Evolutionary conservation across 768 basidiomycete species (phyloP), one percentile per base, ranked within the genome.

Genomic region (Kwoniella mangroviensis): DNA sequence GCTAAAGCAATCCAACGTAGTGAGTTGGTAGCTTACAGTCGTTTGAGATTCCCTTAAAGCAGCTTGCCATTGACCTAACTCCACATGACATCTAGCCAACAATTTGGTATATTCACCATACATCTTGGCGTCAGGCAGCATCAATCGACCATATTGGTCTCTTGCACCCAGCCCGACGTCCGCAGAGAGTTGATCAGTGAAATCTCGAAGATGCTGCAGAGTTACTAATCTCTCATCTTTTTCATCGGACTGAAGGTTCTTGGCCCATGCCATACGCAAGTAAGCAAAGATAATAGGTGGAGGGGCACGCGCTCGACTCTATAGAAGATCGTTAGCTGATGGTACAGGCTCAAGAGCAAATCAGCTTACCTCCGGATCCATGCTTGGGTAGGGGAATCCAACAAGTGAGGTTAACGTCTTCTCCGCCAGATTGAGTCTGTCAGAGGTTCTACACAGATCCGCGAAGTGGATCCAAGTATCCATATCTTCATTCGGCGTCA

Each of bases 401-500:
- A 97, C 85, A 1, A 99, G 84, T 0, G 94, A 96, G 73, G 94
- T 92, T 77, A 99, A 91, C 0, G 96, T 97, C 85, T 98, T 98
- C 75, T 98, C 94, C 0, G 96, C 95, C 60, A 99, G 85, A n/a
- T 88, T 87, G 88, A 98, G 92, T 5, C 97, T 89, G 60, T 96
- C 94, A 19, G 89, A 92, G 84, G 96, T 96, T 62, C 97, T 92
- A 80, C 97, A 98, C 1, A 98, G 86, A 77, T 99, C 98, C 2
- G 96, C 93, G 79, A 99, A 98, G 84, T 97, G 94, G 84, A 99
- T 97, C 94, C 95, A 98, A 90, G 97, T 98, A 56, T 92, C 88
- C 54, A 92, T 93, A 80, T 98, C 94, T 72, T 97, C 94, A 73
- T 92, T 92, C 0, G 97, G 96, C 54, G 89, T 92, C 28, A 98